A percentile compares a stretch with the other conserved stretches of the same genome.
Evolutionary conservation across 1,284 basidiomycete genomes (phyloP).

Genomic region (Taiwanofungus camphoratus): DNA sequence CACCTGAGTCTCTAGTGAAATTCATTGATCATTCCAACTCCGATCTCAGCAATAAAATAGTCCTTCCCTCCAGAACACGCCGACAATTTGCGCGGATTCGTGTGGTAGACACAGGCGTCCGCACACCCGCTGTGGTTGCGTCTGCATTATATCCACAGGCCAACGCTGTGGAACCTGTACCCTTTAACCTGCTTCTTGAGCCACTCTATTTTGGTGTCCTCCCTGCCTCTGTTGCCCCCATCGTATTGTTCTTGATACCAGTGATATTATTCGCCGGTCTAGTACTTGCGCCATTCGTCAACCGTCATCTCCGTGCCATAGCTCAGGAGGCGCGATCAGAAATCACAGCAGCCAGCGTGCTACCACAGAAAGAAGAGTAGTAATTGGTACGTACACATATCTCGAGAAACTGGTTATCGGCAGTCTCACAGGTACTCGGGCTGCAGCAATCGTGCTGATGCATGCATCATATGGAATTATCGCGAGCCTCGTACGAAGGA

Average conservation of each 20-base stretch:
- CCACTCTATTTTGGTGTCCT: conserved; percentile 53
- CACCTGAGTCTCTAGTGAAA: conserved; percentile 9
- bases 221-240: conserved; percentile 47
- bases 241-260: conserved; percentile 11
- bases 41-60: not conserved
- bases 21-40: not conserved
- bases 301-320: conserved; percentile 8
- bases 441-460: no score
- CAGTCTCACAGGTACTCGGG: no score
- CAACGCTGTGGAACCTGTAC: conserved; percentile 26
- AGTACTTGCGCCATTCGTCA: conserved; percentile 15
- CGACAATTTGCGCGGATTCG: conserved; percentile 50
- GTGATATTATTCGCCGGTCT: conserved; percentile 12
- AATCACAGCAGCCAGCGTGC: no score
- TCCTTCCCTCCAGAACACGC: conserved; percentile 21
- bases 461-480: no score
- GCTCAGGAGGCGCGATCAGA: conserved; percentile 16
- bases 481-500: no score
- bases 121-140: conserved; percentile 31
- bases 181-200: conserved; percentile 51
- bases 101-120: conserved; percentile 44
- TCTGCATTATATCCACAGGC: not conserved
- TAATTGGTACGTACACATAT: no score
- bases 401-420: no score
- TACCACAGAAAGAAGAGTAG: no score